phyloP scores from a whole-genome alignment of 2,329 filamentous ascomycete genomes.

The Cladophialophora exuberans region DNA sequence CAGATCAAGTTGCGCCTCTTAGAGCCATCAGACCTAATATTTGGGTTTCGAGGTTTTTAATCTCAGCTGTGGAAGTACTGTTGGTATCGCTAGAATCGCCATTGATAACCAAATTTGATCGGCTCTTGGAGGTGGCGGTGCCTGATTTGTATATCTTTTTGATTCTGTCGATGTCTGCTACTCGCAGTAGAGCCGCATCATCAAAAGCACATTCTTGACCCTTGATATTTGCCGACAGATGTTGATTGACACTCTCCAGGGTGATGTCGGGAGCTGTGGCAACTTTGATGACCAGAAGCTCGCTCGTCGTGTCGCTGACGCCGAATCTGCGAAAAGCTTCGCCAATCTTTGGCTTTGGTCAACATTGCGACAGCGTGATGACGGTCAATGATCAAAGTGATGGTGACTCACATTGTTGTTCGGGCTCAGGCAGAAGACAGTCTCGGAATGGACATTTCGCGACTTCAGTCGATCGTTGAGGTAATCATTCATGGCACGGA shows the following conservation, averaged over 20 bases:
- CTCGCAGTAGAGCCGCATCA: slow-evolving; percentile 62
- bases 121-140: slow-evolving; percentile 22
- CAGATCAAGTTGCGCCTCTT: slow-evolving; percentile 57
- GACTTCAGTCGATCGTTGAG: slow-evolving; percentile 68
- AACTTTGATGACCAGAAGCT: slow-evolving; percentile 82
- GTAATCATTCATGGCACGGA: slow-evolving; percentile 72
- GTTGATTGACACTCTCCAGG: slow-evolving; percentile 56
- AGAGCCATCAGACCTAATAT: slow-evolving; percentile 78
- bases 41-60: slow-evolving; percentile 66
- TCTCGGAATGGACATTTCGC: slow-evolving; percentile 85
- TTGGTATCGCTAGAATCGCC: neutral
- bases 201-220: slow-evolving; percentile 63
- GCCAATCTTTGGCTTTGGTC: slow-evolving; percentile 66
- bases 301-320: slow-evolving; percentile 69
- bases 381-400: slow-evolving; percentile 55
- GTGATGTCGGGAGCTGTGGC: slow-evolving; percentile 55
- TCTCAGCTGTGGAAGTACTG: slow-evolving; percentile 37
- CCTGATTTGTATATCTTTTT: slow-evolving; percentile 88
- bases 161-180: slow-evolving; percentile 70
- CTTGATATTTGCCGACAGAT: slow-evolving; percentile 65
- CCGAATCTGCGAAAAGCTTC: slow-evolving; percentile 91
- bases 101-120: slow-evolving; percentile 31
- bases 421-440: slow-evolving; percentile 76
- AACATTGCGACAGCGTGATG: slow-evolving; percentile 1
- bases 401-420: slow-evolving; percentile 71